Evolutionary conservation across 1,284 basidiomycete genomes (phyloP), one percentile per base, ranked within the genome.

Genomic region (Cerioporus squamosus): DNA sequence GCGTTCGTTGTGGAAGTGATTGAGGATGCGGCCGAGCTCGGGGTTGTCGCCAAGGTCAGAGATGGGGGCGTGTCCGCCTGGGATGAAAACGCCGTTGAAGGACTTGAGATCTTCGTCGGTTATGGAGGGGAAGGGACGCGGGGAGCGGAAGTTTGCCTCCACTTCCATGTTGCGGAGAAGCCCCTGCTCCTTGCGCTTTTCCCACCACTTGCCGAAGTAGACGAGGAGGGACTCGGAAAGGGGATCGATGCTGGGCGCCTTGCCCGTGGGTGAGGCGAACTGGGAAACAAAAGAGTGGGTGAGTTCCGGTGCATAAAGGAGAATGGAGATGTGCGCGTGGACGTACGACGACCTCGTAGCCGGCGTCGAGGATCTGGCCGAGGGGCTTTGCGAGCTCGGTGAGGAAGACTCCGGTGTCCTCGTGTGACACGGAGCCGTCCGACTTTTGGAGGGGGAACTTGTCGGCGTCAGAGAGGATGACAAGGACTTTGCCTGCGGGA

Each of bases 381-480:
- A 71, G 65, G 7, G n/a, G n/a, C n/a, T n/a, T n/a, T n/a, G n/a
- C n/a, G n/a, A n/a, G n/a, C n/a, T n/a, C n/a, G n/a, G n/a, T n/a
- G n/a, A n/a, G n/a, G n/a, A n/a, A n/a, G n/a, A n/a, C n/a, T n/a
- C n/a, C n/a, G 67, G 70, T 63, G 57, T 69, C 65, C 52, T 70
- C 65, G 8, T 68, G 61, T 4, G 57, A 43, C 40, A 60, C n/a
- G 1, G 59, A 54, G 39, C 68, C 69, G 59, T 69, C 68, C 29
- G 53, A 38, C 57, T 67, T 70, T 43, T 67, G 44, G 18, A 70
- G 31, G 23, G 62, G 50, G 47, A 68, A 70, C 22, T 61, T 56
- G 57, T 67, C 58, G 12, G 68, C 65, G 61, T 70, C 68, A 43
- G 70, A 71, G 55, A 71, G 63, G 51, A 71, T 64, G 60, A 72